A percentile compares a stretch with the other conserved stretches of the same genome.
These are phyloP conservation scores for Gynochthodes officinalis DNA, from an alignment of 257 asterid genomes.

Conservation along the genomic window DNA sequence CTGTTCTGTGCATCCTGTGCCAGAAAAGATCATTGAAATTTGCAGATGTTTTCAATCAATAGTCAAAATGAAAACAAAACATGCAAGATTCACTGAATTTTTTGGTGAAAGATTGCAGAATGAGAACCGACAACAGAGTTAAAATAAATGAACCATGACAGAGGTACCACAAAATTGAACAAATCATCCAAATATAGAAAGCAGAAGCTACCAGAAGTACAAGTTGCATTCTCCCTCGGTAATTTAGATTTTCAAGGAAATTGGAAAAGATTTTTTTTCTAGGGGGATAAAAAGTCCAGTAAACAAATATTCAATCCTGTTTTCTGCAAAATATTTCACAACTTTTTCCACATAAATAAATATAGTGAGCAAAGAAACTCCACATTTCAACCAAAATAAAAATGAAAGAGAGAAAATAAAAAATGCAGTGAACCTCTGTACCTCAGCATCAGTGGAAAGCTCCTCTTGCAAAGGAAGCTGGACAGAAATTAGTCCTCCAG, in stretches of 20 bases:
- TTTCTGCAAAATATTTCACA: background rate
- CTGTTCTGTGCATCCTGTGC: conserved; percentile 81
- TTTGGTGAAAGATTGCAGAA: background rate
- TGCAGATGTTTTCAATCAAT: background rate
- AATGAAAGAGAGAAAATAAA: background rate
- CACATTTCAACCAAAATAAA: background rate
- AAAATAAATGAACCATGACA: background rate
- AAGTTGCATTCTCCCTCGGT: background rate
- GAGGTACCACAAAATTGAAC: background rate
- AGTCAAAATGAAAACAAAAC: conserved; percentile 3
- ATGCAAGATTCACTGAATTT: background rate
- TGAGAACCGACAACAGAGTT: background rate
- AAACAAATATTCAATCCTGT: background rate
- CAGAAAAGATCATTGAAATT: conserved; percentile 13
- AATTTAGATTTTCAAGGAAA: background rate
- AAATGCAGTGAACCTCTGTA: conserved; percentile 27
- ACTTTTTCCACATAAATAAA: background rate
- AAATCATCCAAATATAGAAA: background rate
- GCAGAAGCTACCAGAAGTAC: background rate
- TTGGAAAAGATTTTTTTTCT: background rate
- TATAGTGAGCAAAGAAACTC: conserved; percentile 1
- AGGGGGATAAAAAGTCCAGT: too few relatives aligned
- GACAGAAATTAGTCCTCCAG: conserved; percentile 84
- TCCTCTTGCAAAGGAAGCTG: conserved; percentile 68
- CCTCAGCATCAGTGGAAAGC: conserved; percentile 62